phyloP scores from a whole-genome alignment of 2,329 filamentous ascomycete genomes.

The Aspergillus tamarii region DNA sequence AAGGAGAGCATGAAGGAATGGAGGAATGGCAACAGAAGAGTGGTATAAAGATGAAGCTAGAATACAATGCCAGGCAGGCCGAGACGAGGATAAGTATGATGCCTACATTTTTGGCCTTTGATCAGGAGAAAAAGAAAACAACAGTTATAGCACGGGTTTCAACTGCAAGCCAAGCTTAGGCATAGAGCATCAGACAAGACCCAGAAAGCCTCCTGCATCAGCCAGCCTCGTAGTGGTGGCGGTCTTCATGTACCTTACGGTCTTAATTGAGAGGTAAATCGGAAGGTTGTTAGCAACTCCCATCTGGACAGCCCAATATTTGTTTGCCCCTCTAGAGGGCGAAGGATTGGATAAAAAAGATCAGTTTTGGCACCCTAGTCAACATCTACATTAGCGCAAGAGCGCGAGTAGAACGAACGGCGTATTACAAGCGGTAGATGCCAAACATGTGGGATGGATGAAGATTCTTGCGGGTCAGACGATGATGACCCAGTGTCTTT shows the following conservation, averaged over 20 bases:
- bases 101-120: neutral
- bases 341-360: neutral
- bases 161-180: neutral
- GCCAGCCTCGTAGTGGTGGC: conserved; percentile 13
- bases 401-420: neutral
- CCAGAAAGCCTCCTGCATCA: conserved; percentile 10
- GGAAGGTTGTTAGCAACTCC: conserved; percentile 3
- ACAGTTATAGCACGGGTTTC: neutral
- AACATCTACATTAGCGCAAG: conserved; percentile 3
- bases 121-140: neutral
- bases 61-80: neutral
- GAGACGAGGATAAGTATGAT: neutral
- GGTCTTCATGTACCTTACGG: conserved; percentile 9
- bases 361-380: neutral
- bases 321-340: neutral
- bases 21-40: neutral
- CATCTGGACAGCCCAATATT: neutral
- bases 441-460: conserved; percentile 35
- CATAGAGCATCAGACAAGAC: neutral
- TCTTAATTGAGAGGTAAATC: conserved; percentile 5
- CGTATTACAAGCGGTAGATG: conserved; percentile 23
- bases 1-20: neutral
- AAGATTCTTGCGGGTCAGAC: neutral
- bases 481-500: neutral
- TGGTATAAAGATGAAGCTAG: neutral